phyloP scores from a whole-genome alignment of 352 stramenopile species.

The Phytophthora vignae region DNA sequence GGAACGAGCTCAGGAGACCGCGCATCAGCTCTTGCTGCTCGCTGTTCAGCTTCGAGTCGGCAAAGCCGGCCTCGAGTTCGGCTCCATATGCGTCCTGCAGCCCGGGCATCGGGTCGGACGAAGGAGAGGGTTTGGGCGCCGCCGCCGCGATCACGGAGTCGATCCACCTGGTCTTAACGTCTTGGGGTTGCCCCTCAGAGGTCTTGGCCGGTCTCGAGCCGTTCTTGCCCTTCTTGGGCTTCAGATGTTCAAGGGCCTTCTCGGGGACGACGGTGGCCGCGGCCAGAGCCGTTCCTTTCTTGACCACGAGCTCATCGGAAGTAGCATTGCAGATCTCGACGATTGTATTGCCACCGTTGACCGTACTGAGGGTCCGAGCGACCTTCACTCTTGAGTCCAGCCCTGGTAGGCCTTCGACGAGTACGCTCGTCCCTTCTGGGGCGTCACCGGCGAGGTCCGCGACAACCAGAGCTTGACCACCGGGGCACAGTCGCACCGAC shows the following conservation, averaged over 20 bases:
- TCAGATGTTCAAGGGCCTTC: constrained; percentile 1
- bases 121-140: background rate
- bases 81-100: background rate
- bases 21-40: constrained; percentile 8
- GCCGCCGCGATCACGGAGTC: background rate
- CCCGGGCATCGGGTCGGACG: background rate
- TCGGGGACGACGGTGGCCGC: background rate
- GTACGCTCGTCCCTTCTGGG: background rate
- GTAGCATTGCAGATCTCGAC: constrained; percentile 4
- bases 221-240: too few relatives aligned
- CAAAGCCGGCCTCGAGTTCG: background rate
- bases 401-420: background rate
- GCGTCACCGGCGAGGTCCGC: background rate
- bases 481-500: background rate
- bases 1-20: background rate
- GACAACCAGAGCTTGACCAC: background rate
- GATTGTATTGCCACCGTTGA: background rate
- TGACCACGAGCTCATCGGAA: background rate
- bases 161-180: too few relatives aligned
- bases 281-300: background rate
- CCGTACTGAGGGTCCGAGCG: constrained; percentile 4
- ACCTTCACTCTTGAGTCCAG: background rate
- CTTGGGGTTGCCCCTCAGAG: too few relatives aligned
- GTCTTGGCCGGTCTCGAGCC: too few relatives aligned
- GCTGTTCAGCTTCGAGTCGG: background rate